Evolutionary conservation across 306 rosid genomes (phyloP).

Genomic region (Cyclanthera cordifolia): DNA sequence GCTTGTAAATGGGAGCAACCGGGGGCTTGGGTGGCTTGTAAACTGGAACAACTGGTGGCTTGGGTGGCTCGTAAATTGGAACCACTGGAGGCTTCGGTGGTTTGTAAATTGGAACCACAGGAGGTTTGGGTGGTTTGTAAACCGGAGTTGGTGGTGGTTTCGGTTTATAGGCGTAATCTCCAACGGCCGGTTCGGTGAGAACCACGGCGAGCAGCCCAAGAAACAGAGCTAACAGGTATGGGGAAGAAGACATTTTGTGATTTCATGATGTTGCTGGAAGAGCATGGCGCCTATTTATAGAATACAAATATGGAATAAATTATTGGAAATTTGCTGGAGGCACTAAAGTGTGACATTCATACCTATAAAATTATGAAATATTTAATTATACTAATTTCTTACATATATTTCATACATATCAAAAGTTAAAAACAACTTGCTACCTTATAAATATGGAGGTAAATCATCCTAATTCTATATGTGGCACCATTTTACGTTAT

Average conservation of each 20-base stretch:
- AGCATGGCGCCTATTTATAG: neutral
- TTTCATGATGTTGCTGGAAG: neutral
- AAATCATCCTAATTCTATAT: too few relatives aligned
- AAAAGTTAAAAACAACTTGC: too few relatives aligned
- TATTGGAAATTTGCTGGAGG: too few relatives aligned
- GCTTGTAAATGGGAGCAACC: too few relatives aligned
- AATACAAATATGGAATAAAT: neutral
- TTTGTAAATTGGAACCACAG: neutral
- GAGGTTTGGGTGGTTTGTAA: neutral
- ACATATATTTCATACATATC: too few relatives aligned
- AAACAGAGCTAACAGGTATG: neutral
- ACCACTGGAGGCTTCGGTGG: neutral
- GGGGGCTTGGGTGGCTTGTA: too few relatives aligned
- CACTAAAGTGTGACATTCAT: too few relatives aligned
- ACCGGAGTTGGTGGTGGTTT: neutral
- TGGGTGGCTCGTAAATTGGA: neutral
- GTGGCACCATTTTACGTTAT: too few relatives aligned
- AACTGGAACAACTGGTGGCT: neutral
- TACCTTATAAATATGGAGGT: too few relatives aligned
- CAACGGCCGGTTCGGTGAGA: neutral
- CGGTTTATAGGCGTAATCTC: neutral
- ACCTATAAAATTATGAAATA: too few relatives aligned
- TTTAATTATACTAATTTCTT: too few relatives aligned
- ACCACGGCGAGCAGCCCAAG: neutral
- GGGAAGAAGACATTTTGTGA: slow-evolving; percentile 5